Evolutionary conservation across 257 asterid genomes (phyloP).

Genomic region (Nicotiana tomentosiformis): DNA sequence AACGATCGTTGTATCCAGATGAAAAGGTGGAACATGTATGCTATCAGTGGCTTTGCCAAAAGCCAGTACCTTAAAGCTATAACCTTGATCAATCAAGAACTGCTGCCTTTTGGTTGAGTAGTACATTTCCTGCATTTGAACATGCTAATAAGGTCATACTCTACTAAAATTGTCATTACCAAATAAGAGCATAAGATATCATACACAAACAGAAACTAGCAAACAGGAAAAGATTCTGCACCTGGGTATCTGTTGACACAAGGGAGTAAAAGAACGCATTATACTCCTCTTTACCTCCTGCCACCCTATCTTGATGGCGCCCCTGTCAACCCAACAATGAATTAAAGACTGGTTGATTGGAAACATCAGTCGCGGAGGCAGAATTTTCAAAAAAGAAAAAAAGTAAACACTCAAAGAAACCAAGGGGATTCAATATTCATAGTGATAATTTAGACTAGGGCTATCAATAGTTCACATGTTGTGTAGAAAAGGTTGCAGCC

Average conservation of each 20-base stretch:
- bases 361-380: not conserved
- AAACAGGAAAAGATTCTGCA: constrained; percentile 12
- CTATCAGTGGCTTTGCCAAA: not conserved
- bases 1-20: not conserved
- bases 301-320: constrained; percentile 83
- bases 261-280: constrained; percentile 97
- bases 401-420: no score
- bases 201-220: constrained; percentile 9
- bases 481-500: not conserved
- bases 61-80: constrained; percentile 75
- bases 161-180: not conserved
- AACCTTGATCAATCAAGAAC: constrained; percentile 96
- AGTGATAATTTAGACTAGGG: no score
- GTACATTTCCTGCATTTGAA: constrained; percentile 75
- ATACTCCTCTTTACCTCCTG: constrained; percentile 98
- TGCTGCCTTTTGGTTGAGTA: constrained; percentile 97
- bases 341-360: not conserved
- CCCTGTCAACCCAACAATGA: constrained; percentile 46
- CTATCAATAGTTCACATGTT: not conserved
- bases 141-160: not conserved
- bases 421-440: no score
- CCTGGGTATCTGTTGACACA: constrained; percentile 97
- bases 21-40: not conserved
- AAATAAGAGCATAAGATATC: not conserved
- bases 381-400: no score